Base-by-base conservation (phyloP, 306 rosid genomes). In the Lotus japonicus region DNA sequence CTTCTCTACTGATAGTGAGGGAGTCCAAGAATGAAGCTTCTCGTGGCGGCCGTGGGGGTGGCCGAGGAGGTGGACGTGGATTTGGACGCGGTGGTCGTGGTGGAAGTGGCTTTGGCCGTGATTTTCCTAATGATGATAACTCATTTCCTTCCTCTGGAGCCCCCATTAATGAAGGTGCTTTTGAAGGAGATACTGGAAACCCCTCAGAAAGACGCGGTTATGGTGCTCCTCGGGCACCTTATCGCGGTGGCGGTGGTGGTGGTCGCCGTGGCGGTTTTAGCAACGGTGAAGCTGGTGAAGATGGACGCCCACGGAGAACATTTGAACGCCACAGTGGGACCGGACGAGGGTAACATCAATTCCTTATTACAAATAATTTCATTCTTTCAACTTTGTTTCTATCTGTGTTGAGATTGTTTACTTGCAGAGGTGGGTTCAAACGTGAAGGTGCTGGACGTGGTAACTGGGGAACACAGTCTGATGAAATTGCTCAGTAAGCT, bases 381-480 rank as follows among this genome's bases (percentile, higher is more conserved):
- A 46, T 19, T 5, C 17, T 55, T 31, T 59, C 14, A 44, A 41
- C 19, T 19, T 15, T 51, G 12, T 79, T 44, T 49, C 3, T 5
- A 7, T 58, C 41, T 38, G 7, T 62, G 18, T 38, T 38, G 42
- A 38, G 9, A 16, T 54, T 35, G 54, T 76, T 68, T 74, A 45
- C 72, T 19, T 63, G 55, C 84, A 94, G 99, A 49, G 80, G 45
- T 79, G 97, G 87, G 48, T 0, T 87, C 73, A 90, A 94, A 42
- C 86, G 95, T 2, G 96, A 88, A 26, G 99, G 99, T 0, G 42
- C 92, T 73, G 97, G 99, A 45, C 88, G 90, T n/a, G 99, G 96
- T 9, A 94, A 94, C 79, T 94, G 99, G 97, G 99, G 97, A 76
- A 82, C 90, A 13, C 74, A 82, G 55, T 7, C 73, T 43, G 95